These are phyloP conservation scores for Sporothrix dimorphospora DNA, from an alignment of 2,329 filamentous ascomycete species.

Conservation along the genomic window DNA sequence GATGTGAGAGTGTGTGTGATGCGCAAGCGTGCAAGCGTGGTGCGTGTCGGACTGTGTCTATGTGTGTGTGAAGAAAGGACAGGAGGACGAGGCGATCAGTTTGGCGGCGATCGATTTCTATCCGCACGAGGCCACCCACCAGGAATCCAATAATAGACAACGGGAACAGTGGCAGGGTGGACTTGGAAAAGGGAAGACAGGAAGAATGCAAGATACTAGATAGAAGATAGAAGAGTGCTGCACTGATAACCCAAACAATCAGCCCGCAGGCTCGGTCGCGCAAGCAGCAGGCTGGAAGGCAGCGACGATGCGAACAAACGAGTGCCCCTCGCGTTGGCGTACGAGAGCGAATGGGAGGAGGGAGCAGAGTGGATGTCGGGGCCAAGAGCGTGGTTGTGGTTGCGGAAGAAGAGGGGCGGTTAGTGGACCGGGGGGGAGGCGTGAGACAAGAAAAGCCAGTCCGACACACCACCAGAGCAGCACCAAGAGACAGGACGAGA, in stretches of 20 bases:
- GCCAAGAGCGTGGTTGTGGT: constrained; percentile 9
- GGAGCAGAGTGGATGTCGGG: constrained; percentile 14
- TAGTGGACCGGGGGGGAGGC: constrained; percentile 16
- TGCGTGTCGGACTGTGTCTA: neutral
- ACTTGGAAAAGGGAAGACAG: neutral
- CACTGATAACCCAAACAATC: neutral
- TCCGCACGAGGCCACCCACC: constrained; percentile 14
- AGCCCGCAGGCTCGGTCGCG: neutral
- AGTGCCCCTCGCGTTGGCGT: constrained; percentile 6
- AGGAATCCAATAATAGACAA: constrained; percentile 15
- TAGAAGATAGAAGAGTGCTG: neutral
- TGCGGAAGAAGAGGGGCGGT: constrained; percentile 17
- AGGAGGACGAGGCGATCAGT: constrained; percentile 18
- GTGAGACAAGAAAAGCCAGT: constrained; percentile 10
- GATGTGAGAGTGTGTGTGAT: neutral
- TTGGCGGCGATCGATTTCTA: constrained; percentile 27
- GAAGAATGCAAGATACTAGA: neutral
- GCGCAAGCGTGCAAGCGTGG: neutral
- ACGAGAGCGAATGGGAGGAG: neutral
- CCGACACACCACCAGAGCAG: neutral
- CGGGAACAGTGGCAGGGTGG: neutral
- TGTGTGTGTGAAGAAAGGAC: neutral
- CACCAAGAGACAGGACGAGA: neutral
- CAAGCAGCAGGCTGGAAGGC: neutral
- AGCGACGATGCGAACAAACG: constrained; percentile 2